Evolutionary conservation across 1,139 yeast genomes (phyloP).

Genomic region (Scheffersomyces lignicola): DNA sequence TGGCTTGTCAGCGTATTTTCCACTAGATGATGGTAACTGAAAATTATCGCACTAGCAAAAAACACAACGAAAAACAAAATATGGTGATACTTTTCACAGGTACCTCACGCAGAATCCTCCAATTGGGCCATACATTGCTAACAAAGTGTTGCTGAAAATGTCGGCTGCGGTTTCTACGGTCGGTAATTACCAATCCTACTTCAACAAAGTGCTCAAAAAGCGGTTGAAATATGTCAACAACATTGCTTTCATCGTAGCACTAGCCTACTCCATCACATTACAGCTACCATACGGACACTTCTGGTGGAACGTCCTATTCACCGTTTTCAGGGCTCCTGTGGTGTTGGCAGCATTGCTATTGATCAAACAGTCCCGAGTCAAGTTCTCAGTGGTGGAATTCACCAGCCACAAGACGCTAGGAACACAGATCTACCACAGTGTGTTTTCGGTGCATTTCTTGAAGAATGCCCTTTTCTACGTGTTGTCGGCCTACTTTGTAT

Average conservation of each 20-base stretch:
- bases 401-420: slow-evolving; percentile 51
- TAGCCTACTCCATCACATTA: slow-evolving; percentile 24
- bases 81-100: too few species aligned
- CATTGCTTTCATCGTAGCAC: slow-evolving; percentile 27
- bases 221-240: slow-evolving; percentile 39
- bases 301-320: slow-evolving; percentile 30
- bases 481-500: slow-evolving; percentile 36
- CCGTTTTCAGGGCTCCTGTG: slow-evolving; percentile 32
- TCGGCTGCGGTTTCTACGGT: slow-evolving; percentile 8
- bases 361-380: slow-evolving; percentile 50
- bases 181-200: slow-evolving; percentile 27
- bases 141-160: too few species aligned
- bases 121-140: too few species aligned
- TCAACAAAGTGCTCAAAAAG: slow-evolving; percentile 32
- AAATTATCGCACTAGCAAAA: too few species aligned
- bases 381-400: slow-evolving; percentile 51
- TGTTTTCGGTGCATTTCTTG: slow-evolving; percentile 42
- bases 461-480: slow-evolving; percentile 35
- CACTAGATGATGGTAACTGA: too few species aligned
- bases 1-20: too few species aligned
- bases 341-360: slow-evolving; percentile 30
- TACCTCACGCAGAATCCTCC: too few species aligned
- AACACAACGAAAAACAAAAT: too few species aligned
- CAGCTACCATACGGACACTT: slow-evolving; percentile 29
- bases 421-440: slow-evolving; percentile 46